These are phyloP conservation scores for Globisporangium spiculum DNA, from an alignment of 352 stramenopile species.

Conservation along the genomic window DNA sequence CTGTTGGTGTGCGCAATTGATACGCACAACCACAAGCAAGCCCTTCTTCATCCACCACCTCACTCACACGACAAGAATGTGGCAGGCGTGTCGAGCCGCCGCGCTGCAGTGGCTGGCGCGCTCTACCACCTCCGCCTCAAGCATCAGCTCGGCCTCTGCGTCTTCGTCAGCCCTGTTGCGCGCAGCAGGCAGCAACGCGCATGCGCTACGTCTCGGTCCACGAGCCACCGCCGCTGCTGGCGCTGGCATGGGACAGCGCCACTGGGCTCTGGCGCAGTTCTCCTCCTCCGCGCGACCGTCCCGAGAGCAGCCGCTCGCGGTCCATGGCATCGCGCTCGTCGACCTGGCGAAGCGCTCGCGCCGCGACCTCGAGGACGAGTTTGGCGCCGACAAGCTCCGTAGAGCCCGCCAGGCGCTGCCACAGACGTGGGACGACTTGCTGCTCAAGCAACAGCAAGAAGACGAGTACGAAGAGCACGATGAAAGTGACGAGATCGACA, in stretches of 20 bases:
- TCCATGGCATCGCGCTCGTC: conserved; percentile 26
- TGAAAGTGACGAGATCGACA: conserved; percentile 9
- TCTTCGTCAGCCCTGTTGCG: not conserved
- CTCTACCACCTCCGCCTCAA: not conserved
- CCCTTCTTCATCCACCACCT: not conserved
- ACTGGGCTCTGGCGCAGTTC: not conserved
- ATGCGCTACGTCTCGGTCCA: conserved; percentile 2
- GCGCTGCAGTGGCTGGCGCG: conserved; percentile 11
- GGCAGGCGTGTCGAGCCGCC: conserved; percentile 10
- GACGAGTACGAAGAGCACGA: not conserved
- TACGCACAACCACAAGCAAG: not conserved
- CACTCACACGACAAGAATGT: conserved; percentile 5
- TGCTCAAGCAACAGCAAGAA: conserved; percentile 2
- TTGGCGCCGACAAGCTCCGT: conserved; percentile 23
- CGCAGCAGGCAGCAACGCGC: not conserved
- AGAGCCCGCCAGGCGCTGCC: conserved; percentile 28
- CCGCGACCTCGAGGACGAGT: conserved; percentile 24
- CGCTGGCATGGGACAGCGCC: not conserved
- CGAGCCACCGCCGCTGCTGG: not conserved
- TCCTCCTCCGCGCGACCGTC: not conserved
- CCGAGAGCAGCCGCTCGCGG: not conserved
- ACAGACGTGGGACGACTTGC: conserved; percentile 25
- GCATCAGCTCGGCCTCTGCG: not conserved
- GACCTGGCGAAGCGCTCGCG: conserved; percentile 31
- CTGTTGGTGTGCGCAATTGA: conserved; percentile 4